Conservation (phyloP, 768 basidiomycete species). For the Antrodiella citrinella region DNA sequence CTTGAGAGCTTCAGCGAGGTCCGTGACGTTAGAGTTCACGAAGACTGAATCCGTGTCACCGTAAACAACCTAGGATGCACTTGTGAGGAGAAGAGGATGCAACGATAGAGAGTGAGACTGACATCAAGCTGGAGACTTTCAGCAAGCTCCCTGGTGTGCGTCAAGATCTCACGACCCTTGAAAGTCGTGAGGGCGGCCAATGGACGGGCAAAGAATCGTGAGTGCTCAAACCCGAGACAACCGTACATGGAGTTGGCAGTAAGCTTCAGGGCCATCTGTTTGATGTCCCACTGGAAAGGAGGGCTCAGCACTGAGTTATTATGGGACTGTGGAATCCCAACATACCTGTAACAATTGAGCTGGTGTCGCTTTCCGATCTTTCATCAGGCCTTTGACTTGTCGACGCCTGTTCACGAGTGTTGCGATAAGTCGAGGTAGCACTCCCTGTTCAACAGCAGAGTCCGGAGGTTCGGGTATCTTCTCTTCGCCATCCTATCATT, state of each 20-base stretch:
- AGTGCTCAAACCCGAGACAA: constrained; percentile 96
- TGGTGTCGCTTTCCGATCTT: constrained; percentile 63
- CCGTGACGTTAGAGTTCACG: constrained; percentile 90
- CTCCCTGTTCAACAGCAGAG: constrained; percentile 65
- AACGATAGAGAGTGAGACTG: constrained; percentile 20
- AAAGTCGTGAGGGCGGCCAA: constrained; percentile 96
- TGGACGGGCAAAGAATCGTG: constrained; percentile 92
- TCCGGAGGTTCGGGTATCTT: constrained; percentile 85
- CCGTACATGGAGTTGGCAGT: constrained; percentile 99
- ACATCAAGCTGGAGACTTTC: constrained; percentile 88
- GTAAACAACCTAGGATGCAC: constrained; percentile 73
- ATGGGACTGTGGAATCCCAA: not conserved
- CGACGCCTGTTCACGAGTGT: constrained; percentile 85
- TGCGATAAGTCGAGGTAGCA: constrained; percentile 96
- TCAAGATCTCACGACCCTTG: constrained; percentile 97
- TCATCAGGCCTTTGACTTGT: constrained; percentile 92
- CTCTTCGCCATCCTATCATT: constrained; percentile 68
- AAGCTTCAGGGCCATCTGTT: constrained; percentile 92
- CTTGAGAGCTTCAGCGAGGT: constrained; percentile 81
- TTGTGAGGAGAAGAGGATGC: not conserved
- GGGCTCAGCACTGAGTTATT: not conserved
- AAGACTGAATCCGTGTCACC: constrained; percentile 99
- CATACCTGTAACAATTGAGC: constrained; percentile 79
- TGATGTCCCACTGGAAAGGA: constrained; percentile 77
- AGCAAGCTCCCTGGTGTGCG: constrained; percentile 85